These are phyloP conservation scores for Panicum miliaceum DNA, from an alignment of 176 grass and related monocot species.

Conservation along the genomic window DNA sequence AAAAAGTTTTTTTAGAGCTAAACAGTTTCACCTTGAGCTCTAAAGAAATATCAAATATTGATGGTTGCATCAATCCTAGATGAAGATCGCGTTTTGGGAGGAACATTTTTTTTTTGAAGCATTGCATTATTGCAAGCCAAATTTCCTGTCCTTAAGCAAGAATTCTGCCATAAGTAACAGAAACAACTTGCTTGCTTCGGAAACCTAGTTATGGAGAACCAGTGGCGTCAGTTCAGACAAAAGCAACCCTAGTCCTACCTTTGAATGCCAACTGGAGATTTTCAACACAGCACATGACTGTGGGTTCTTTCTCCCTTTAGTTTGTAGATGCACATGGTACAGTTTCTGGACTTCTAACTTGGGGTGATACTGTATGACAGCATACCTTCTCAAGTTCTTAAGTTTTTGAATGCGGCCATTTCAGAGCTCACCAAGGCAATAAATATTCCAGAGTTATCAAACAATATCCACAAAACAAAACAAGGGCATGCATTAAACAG, in stretches of 20 bases:
- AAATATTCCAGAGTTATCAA: conserved; percentile 8
- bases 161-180: background rate
- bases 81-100: background rate
- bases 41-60: background rate
- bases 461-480: background rate
- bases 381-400: background rate
- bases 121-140: background rate
- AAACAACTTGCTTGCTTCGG: conserved; percentile 11
- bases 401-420: background rate
- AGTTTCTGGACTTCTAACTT: background rate
- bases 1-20: background rate
- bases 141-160: background rate
- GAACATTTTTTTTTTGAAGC: background rate
- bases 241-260: background rate
- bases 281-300: background rate
- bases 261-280: background rate
- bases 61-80: background rate
- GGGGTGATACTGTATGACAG: background rate
- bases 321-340: too few species aligned
- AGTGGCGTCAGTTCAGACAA: background rate
- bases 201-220: background rate
- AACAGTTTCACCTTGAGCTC: background rate
- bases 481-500: background rate
- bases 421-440: background rate
- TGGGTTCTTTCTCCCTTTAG: background rate